These are phyloP conservation scores for Claviceps sorghi DNA, from an alignment of 2,329 filamentous ascomycete genomes.

Conservation along the genomic window DNA sequence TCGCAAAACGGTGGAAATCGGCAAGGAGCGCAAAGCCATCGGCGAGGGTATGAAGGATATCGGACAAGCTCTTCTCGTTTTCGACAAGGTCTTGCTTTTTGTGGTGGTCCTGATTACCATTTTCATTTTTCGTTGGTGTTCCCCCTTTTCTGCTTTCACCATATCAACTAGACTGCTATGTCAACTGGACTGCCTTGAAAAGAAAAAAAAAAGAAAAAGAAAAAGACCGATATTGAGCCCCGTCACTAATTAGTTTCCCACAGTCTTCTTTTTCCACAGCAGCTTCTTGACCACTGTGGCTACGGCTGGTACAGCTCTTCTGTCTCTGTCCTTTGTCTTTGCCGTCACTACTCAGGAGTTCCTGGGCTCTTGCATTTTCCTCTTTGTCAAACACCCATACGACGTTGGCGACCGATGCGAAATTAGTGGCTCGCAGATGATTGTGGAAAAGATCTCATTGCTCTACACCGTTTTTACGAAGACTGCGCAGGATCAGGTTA, in stretches of 20 bases:
- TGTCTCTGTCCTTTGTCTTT: slow-evolving; percentile 96
- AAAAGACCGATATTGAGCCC: not conserved
- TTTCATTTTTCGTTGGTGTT: slow-evolving; percentile 59
- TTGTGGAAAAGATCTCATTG: slow-evolving; percentile 88
- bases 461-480: slow-evolving; percentile 85
- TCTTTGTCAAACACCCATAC: slow-evolving; percentile 97
- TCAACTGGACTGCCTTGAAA: not conserved
- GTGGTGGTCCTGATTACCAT: slow-evolving; percentile 69
- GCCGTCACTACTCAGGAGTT: slow-evolving; percentile 85
- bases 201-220: not conserved
- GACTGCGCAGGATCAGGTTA: slow-evolving; percentile 65
- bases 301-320: slow-evolving; percentile 77
- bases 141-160: no score
- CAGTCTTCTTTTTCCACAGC: slow-evolving; percentile 74
- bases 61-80: slow-evolving; percentile 78
- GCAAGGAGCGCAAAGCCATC: slow-evolving; percentile 76
- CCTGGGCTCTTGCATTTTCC: slow-evolving; percentile 94
- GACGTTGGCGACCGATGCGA: slow-evolving; percentile 93
- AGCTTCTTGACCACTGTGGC: slow-evolving; percentile 74
- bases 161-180: not conserved
- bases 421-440: slow-evolving; percentile 52
- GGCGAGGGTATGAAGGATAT: slow-evolving; percentile 94
- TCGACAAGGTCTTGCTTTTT: slow-evolving; percentile 73
- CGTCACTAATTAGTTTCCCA: not conserved
- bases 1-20: slow-evolving; percentile 69